Evolutionary conservation across 2,329 filamentous ascomycete species (phyloP).

Genomic region (Trichoderma sp.): DNA sequence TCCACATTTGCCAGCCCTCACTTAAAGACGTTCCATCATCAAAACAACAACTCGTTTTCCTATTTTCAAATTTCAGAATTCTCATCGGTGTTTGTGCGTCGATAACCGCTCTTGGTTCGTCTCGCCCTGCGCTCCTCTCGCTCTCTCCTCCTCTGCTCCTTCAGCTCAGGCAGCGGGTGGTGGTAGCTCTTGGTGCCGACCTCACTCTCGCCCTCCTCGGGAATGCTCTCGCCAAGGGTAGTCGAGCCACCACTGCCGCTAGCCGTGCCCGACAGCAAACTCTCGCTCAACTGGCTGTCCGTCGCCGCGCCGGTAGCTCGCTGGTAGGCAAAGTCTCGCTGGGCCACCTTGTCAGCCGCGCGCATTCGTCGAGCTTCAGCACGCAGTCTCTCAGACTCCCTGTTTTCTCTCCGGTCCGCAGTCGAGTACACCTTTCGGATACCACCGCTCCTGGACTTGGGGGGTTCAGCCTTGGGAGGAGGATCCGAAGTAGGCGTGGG

Average conservation of each 20-base stretch:
- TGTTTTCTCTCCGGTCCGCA: constrained; percentile 56
- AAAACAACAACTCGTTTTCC: background rate
- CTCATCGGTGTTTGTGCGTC: constrained; percentile 42
- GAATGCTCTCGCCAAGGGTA: constrained; percentile 12
- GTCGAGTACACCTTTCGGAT: constrained; percentile 67
- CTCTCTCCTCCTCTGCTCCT: constrained; percentile 38
- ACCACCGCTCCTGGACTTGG: constrained; percentile 41
- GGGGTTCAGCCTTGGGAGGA: constrained; percentile 45
- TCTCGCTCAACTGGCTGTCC: constrained; percentile 42
- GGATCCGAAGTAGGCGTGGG: constrained; percentile 59
- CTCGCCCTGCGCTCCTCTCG: constrained; percentile 44
- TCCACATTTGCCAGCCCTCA: background rate
- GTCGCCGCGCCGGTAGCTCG: constrained; percentile 44
- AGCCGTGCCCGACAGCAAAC: constrained; percentile 41
- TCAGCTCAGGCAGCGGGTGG: constrained; percentile 59
- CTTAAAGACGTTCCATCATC: background rate
- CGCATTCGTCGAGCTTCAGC: constrained; percentile 60
- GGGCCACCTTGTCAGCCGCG: constrained; percentile 53
- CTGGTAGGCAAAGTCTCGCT: constrained; percentile 60
- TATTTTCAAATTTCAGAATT: constrained; percentile 29
- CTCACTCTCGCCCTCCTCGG: constrained; percentile 45
- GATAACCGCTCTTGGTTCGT: constrained; percentile 37
- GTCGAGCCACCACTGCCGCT: constrained; percentile 32
- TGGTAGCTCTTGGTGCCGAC: constrained; percentile 62
- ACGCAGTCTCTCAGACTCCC: constrained; percentile 59